Percentiles rank a stretch among this genome's conserved stretches.
These are phyloP conservation scores for Plasmodium coatneyi DNA, from an alignment of 169 alveolate species.

Conservation along the genomic window DNA sequence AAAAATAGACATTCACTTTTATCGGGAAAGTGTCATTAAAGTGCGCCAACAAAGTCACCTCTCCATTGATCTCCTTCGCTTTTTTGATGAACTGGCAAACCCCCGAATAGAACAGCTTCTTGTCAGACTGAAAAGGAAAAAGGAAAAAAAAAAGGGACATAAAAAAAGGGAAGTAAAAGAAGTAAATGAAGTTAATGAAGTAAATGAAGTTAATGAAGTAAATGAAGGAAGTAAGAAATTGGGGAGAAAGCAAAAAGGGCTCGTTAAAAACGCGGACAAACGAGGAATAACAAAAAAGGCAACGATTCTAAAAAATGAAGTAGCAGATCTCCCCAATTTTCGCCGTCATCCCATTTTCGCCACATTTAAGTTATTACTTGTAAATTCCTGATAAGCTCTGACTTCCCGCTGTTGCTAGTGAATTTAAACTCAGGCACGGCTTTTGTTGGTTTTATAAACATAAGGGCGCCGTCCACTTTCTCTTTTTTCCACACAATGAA, in stretches of 20 bases:
- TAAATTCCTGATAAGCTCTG: conserved; percentile 77
- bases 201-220: too few relatives aligned
- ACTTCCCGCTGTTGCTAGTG: conserved; percentile 69
- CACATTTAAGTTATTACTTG: conserved; percentile 34
- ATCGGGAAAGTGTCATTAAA: conserved; percentile 72
- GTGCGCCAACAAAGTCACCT: conserved; percentile 51
- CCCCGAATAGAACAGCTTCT: conserved; percentile 76
- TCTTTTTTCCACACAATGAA: conserved; percentile 76
- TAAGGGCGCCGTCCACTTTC: conserved; percentile 71
- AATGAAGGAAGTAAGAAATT: neutral
- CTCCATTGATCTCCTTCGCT: conserved; percentile 76
- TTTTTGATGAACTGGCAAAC: conserved; percentile 78
- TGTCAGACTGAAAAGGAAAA: conserved; percentile 73
- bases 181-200: too few relatives aligned
- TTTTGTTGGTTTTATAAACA: conserved; percentile 73
- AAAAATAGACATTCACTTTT: conserved; percentile 70
- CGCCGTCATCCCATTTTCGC: neutral
- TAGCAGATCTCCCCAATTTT: neutral
- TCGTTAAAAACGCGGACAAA: neutral
- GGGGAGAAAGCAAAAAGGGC: neutral
- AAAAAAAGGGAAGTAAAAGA: neutral
- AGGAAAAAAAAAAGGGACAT: neutral
- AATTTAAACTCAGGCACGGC: conserved; percentile 77
- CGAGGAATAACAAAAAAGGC: neutral
- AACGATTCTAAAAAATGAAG: neutral